phyloP scores from a whole-genome alignment of 495 filamentous ascomycete genomes.

The Podospora fimiseda region DNA sequence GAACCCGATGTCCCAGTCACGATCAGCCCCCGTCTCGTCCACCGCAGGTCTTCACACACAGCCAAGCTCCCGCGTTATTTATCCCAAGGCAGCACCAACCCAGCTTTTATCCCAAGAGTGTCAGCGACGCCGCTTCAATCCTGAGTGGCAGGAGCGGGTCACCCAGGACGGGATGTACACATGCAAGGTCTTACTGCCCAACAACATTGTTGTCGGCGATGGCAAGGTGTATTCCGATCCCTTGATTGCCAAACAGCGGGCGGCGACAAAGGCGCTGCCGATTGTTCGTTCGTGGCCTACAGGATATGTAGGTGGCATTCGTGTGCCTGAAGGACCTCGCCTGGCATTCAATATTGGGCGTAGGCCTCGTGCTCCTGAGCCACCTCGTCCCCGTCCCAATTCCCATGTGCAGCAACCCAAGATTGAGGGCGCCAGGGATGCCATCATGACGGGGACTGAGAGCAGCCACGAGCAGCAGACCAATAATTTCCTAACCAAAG shows the following conservation, averaged over 20 bases:
- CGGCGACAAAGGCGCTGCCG: slow-evolving; percentile 11
- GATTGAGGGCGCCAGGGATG: too few relatives aligned
- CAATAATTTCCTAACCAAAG: not conserved
- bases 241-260: slow-evolving; percentile 1
- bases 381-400: too few relatives aligned
- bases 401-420: too few relatives aligned
- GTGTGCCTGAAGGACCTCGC: too few relatives aligned
- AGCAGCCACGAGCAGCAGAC: too few relatives aligned
- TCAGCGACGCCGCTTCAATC: slow-evolving; percentile 29
- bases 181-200: slow-evolving; percentile 9
- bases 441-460: too few relatives aligned
- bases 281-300: not conserved
- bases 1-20: not conserved
- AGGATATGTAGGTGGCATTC: too few relatives aligned
- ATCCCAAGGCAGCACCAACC: not conserved
- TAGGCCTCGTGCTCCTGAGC: too few relatives aligned
- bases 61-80: too few relatives aligned
- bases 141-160: slow-evolving; percentile 1
- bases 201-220: not conserved
- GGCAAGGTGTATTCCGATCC: not conserved
- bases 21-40: not conserved
- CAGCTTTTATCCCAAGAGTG: slow-evolving; percentile 17
- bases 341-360: too few relatives aligned
- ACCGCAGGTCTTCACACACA: not conserved
- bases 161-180: not conserved